Conservation (phyloP, 2,329 filamentous ascomycete species). For the Sarocladiaceae sp. region DNA sequence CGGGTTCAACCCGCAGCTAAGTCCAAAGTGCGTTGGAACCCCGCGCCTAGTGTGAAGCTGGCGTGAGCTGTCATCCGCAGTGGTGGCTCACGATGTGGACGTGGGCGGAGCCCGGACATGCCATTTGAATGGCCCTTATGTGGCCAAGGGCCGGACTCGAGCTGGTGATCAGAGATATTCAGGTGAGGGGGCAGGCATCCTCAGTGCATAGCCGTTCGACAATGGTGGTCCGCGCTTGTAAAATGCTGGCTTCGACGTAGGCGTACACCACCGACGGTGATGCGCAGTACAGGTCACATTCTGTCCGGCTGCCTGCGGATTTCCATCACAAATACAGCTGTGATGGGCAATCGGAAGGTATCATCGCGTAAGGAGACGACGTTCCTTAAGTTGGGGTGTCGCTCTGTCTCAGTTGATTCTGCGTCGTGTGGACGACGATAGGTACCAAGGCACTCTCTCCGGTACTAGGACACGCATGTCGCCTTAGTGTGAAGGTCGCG, state of each 20-base stretch:
- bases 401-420: constrained; percentile 2
- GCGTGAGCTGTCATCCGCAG: neutral
- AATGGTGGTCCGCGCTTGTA: too few species aligned
- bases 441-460: too few species aligned
- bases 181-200: too few species aligned
- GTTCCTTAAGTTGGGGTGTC: neutral
- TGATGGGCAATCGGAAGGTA: neutral
- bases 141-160: too few species aligned
- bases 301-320: too few species aligned
- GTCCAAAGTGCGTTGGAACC: neutral
- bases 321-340: too few species aligned
- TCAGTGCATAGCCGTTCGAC: too few species aligned
- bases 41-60: neutral
- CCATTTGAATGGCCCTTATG: neutral
- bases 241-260: too few species aligned
- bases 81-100: neutral
- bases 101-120: too few species aligned
- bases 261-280: too few species aligned
- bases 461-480: neutral
- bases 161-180: too few species aligned
- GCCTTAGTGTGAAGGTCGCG: too few species aligned
- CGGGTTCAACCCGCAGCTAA: neutral
- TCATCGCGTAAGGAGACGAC: neutral
- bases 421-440: neutral
- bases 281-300: neutral